Base-by-base conservation (phyloP, 495 filamentous ascomycete genomes). In the Xanthoparmelia taractica region DNA sequence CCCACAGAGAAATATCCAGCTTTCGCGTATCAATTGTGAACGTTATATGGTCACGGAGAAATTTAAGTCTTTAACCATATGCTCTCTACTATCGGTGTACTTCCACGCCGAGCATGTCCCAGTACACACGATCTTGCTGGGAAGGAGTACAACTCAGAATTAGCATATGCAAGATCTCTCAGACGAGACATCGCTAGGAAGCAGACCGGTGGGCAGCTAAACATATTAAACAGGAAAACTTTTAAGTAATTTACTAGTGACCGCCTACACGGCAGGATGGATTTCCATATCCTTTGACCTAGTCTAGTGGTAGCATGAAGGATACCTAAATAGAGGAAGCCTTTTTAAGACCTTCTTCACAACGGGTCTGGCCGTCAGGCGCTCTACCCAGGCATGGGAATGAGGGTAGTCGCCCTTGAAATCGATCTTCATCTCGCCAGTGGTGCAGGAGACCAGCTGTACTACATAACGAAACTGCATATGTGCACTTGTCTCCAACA, bases 401-500 rank as follows among this genome's bases (percentile, higher is more conserved):
- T 75, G 70, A 10, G 76, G 76, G 61, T 74, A 80, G 8, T 78
- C 72, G 67, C 73, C 69, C 13, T 52, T 31, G 52, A 73, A 47
- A 31, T 77, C 66, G 36, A 78, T 63, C 15, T 45, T 59, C 17
- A 17, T 64, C 36, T 67, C 64, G n/a, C 31, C 68, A 8, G 66
- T 57, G 7, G 73, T 50, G 8, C 48, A 37, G 1, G 70, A 41
- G 6, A 68, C 40, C 45, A 70, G 25, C n/a, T 41, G 33, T n/a
- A 40, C 85, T 85, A 89, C 0, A 79, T 67, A 11, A 85, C 61
- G 61, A 86, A 90, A 33, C 83, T 72, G 74, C 85, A 66, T 79
- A 87, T 25, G 77, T 80, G 67, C 74, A 76, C 67, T 82, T 84
- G 29, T 76, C 76, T 2, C 82, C 86, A 10, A 89, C 86, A 8